Percentiles rank a stretch among this genome's conserved stretches.
Evolutionary conservation across 305 asterid genomes (phyloP).

Genomic region (Solanum aculeatissimum): DNA sequence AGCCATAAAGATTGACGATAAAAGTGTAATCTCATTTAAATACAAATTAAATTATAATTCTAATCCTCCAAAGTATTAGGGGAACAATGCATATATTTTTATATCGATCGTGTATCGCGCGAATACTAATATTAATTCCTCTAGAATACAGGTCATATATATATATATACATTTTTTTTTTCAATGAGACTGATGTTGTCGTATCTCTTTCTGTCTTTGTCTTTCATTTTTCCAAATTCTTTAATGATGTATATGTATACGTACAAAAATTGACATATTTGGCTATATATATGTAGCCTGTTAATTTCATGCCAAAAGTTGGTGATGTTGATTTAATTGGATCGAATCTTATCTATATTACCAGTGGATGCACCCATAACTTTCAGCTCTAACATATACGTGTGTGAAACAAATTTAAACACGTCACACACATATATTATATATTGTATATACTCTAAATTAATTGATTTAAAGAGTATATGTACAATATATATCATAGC

Average conservation of each 20-base stretch:
- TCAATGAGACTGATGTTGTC: not conserved
- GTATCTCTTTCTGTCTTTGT: not conserved
- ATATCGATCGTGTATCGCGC: not conserved
- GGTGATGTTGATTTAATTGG: constrained; percentile 16
- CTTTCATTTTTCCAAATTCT: not conserved
- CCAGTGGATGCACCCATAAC: not conserved
- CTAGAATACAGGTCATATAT: not conserved
- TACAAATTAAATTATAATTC: not conserved
- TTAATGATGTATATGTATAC: not conserved
- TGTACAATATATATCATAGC: not conserved
- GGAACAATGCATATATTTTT: not conserved
- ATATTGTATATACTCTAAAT: not conserved
- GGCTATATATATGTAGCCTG: not conserved
- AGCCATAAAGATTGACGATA: not conserved
- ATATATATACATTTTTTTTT: not conserved
- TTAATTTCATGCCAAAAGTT: constrained; percentile 19
- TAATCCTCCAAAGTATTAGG: not conserved
- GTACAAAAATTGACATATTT: not conserved
- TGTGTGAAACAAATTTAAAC: not conserved
- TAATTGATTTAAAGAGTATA: not conserved
- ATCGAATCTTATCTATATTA: not conserved
- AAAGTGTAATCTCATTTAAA: not conserved
- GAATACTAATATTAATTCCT: not conserved
- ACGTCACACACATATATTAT: not conserved
- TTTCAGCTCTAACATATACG: not conserved